Conservation (phyloP, 2,329 filamentous ascomycete genomes). For the Fonsecaea nubica region DNA sequence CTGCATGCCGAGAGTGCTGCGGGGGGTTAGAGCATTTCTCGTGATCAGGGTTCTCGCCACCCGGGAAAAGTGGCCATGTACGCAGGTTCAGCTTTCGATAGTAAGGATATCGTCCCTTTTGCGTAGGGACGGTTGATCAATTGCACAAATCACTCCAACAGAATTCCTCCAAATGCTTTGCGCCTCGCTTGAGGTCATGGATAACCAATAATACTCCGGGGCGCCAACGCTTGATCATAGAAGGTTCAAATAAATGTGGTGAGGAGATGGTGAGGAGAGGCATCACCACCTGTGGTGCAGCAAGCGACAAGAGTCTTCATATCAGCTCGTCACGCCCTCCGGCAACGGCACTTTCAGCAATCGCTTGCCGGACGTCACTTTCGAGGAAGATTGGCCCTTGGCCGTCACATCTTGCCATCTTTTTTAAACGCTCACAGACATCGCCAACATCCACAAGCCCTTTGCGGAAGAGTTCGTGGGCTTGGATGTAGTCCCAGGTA, state of each 20-base stretch:
- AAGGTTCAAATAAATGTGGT: neutral
- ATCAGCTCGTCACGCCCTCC: conserved; percentile 77
- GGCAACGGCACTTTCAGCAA: conserved; percentile 77
- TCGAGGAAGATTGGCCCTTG: conserved; percentile 89
- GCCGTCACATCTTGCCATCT: conserved; percentile 79
- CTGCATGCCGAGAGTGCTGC: neutral
- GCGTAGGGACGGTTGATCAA: neutral
- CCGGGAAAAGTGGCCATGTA: neutral
- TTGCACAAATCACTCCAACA: neutral
- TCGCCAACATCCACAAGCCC: conserved; percentile 81
- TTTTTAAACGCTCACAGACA: conserved; percentile 79
- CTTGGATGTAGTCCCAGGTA: conserved; percentile 88
- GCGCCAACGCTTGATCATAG: conserved; percentile 21
- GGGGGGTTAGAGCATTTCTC: neutral
- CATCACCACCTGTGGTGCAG: neutral
- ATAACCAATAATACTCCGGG: conserved; percentile 7
- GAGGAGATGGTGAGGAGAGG: neutral
- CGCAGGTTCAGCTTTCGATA: neutral
- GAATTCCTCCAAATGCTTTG: conserved; percentile 19
- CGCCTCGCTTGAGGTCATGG: neutral
- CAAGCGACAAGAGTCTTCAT: conserved; percentile 46
- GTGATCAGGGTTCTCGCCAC: neutral
- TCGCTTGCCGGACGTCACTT: conserved; percentile 71
- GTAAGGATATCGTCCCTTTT: neutral
- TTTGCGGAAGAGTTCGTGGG: conserved; percentile 75